Evolutionary conservation across 2,329 filamentous ascomycete genomes (phyloP).

Genomic region (Septoria linicola): DNA sequence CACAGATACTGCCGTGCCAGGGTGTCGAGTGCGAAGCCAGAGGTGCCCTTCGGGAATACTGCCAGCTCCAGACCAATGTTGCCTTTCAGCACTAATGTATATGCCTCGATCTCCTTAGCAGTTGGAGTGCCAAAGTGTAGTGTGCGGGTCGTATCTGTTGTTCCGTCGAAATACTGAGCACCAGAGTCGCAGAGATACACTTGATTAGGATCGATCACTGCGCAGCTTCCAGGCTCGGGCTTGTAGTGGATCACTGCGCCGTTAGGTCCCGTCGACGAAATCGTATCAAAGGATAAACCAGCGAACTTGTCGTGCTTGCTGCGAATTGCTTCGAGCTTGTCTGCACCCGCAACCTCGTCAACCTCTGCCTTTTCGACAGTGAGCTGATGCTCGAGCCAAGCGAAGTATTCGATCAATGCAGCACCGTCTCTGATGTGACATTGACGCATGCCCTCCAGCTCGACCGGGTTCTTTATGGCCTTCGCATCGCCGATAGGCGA

Average conservation of each 20-base stretch:
- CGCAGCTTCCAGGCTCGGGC: constrained; percentile 78
- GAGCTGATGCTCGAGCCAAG: constrained; percentile 92
- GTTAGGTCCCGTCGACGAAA: constrained; percentile 89
- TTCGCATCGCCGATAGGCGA: constrained; percentile 90
- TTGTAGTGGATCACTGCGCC: constrained; percentile 96
- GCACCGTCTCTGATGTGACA: constrained; percentile 94
- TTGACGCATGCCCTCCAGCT: constrained; percentile 87
- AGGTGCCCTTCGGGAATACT: constrained; percentile 92
- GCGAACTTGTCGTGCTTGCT: constrained; percentile 72
- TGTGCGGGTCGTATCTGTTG: constrained; percentile 92
- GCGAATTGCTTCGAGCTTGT: constrained; percentile 79
- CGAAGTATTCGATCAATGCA: constrained; percentile 87
- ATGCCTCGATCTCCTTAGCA: constrained; percentile 79
- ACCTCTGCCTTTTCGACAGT: constrained; percentile 65
- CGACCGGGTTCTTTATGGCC: constrained; percentile 87
- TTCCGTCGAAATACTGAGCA: constrained; percentile 93
- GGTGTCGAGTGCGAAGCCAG: constrained; percentile 84
- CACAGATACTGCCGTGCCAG: constrained; percentile 89
- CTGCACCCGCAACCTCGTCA: constrained; percentile 87
- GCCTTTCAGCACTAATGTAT: constrained; percentile 82
- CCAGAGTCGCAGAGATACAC: constrained; percentile 97
- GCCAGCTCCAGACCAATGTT: constrained; percentile 84
- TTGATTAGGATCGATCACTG: constrained; percentile 76
- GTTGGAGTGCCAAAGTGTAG: constrained; percentile 87
- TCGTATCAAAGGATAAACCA: constrained; percentile 91